Evolutionary conservation across 2,329 filamentous ascomycete species (phyloP), one percentile per base, ranked within the genome.

Genomic region (Hypoxylon rubiginosum): DNA sequence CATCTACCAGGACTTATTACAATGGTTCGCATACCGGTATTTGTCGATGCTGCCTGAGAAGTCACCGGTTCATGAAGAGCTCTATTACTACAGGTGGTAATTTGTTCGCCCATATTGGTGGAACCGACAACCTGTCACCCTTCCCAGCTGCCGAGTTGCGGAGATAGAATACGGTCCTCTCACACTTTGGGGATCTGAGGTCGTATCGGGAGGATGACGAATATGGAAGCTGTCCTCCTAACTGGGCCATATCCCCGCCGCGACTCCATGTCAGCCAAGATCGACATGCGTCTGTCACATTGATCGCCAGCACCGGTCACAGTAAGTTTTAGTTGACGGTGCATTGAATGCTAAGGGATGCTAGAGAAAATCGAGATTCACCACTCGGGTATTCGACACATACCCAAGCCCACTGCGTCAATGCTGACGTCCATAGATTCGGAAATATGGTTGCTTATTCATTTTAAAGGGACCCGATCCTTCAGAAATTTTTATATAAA

Each of bases 131-230:
- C n/a, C 24, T 36, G 49, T 51, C 49, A 36, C 49, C 49, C 30
- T 13, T 36, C 49, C 49, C 30, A 36, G 28, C 11, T 15, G 24
- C 48, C 48, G n/a, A 50, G n/a, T 8, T 24, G 24, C 48, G 19
- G 26, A 50, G 48, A 50, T 19, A 19, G 26, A 32, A 32, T 13
- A 21, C 30, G 30, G 30, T 2, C 17, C 15, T 28, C 32, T 43
- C 30, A 50, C 36, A 11, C 13, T 15, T 56, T 56, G 62, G 28
- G 34, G 36, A 63, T 59, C 41, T 39, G 32, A 60, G 54, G 67
- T 69, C 57, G 60, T 58, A 69, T 69, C 64, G 57, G 58, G 57
- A 19, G 15, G 24, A 48, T 57, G 57, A 34, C 61, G 61, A 48
- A 64, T 64, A 17, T 15, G 61, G 67, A 64, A 69, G 64, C 54